phyloP scores from a whole-genome alignment of 2,329 filamentous ascomycete genomes.

The Camillea tinctor region DNA sequence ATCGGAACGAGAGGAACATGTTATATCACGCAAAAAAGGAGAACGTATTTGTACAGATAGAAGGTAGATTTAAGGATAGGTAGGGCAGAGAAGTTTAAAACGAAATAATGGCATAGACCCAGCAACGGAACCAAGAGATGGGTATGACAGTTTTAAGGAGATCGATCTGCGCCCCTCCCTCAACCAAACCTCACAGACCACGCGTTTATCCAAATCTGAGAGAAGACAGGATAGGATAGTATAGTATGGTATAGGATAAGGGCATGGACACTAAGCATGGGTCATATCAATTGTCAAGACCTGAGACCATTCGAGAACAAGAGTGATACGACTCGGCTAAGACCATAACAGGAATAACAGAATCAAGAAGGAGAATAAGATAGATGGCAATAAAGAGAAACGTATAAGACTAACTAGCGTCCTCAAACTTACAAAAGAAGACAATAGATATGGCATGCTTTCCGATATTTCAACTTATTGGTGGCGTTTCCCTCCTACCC shows the following conservation, averaged over 20 bases:
- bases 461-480: neutral
- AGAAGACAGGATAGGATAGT: neutral
- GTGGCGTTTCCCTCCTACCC: neutral
- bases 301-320: neutral
- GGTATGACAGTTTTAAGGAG: neutral
- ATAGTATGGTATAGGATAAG: too few species aligned
- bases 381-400: neutral
- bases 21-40: neutral
- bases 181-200: neutral
- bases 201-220: neutral
- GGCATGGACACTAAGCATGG: neutral
- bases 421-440: neutral
- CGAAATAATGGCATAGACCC: neutral
- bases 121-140: neutral
- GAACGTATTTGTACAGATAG: neutral
- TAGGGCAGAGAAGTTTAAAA: neutral
- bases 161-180: neutral
- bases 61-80: neutral
- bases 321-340: neutral
- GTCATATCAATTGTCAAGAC: neutral
- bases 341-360: neutral
- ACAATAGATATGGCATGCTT: neutral
- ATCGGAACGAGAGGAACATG: neutral
- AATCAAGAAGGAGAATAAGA: neutral
- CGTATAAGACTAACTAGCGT: neutral